These are phyloP conservation scores for Panaeolus cyanescens DNA, from an alignment of 768 basidiomycete species.

Conservation along the genomic window DNA sequence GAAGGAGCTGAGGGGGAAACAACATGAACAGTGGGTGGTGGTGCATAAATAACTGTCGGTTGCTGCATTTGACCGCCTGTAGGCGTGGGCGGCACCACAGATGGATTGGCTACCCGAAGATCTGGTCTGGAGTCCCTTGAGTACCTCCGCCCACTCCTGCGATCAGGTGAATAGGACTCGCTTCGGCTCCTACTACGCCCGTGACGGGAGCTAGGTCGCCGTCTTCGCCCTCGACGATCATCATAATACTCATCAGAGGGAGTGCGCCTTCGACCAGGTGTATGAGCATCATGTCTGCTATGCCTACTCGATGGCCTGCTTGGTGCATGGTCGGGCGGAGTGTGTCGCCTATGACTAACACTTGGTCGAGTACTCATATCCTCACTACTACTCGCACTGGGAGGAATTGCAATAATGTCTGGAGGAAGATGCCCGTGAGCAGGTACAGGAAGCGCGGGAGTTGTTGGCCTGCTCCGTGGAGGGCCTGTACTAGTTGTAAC, in stretches of 20 bases:
- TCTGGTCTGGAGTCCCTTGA: conserved; percentile 3
- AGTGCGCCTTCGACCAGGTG: conserved; percentile 1
- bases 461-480: background rate
- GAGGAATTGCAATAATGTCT: conserved; percentile 14
- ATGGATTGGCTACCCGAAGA: conserved; percentile 9
- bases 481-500: conserved; percentile 9
- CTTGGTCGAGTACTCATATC: conserved; percentile 9
- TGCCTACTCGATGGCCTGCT: conserved; percentile 8
- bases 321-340: conserved; percentile 1
- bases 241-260: conserved; percentile 3
- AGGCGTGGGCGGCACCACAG: background rate
- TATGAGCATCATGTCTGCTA: background rate
- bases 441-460: conserved; percentile 13
- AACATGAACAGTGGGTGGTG: conserved; percentile 14
- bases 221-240: conserved; percentile 9
- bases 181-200: conserved; percentile 14
- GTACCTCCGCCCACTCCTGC: conserved; percentile 12
- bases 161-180: conserved; percentile 10
- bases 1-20: conserved; percentile 17
- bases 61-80: background rate
- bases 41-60: conserved; percentile 4
- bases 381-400: conserved; percentile 18
- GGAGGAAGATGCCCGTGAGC: conserved; percentile 10
- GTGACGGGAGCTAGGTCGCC: conserved; percentile 14
- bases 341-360: background rate